Evolutionary conservation across 2,329 filamentous ascomycete genomes (phyloP), one percentile per base, ranked within the genome.

Genomic region (Scedosporium dehoogii): DNA sequence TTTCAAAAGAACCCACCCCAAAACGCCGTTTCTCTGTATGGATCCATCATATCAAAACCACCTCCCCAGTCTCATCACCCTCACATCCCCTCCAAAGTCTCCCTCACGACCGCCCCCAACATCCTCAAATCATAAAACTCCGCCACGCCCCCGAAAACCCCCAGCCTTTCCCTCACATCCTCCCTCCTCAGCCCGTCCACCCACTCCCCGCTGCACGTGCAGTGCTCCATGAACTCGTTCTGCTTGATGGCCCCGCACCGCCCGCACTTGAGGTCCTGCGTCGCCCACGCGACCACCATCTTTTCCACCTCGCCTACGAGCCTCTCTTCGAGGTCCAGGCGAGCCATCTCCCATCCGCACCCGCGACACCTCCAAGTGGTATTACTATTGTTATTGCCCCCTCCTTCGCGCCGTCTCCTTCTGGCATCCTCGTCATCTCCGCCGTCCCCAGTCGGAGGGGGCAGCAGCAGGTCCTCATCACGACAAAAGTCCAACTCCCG

Each of bases 201-300:
- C 94, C 94, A 99, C 64, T 84, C 83, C 3, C 94, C 94, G 65
- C 90, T 91, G 78, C 94, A 99, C 10, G 87, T 89, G 75, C 96
- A 99, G 74, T 97, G 92, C 73, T 97, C 93, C 86, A 94, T 92
- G 69, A 97, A 96, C 70, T 97, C 93, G 72, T 96, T 97, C 48
- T 90, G 81, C 70, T 91, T 80, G 46, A 96, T 74, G 68, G 91
- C 91, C 38, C 82, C 85, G 72, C 86, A 89, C 64, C 82, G 80
- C 33, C 70, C 72, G 67, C 94, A 99, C 75, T 91, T 91, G 63
- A 97, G 75, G 73, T 99, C 94, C 76, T 97, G 93, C 41, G 88
- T 90, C 65, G 86, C 82, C 92, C 96, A 99, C 68, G 89, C 85
- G 27, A 91, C 82, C 6, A 91, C 79, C 71, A 88, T 76, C 23